Conservation (phyloP, 2,329 filamentous ascomycete species). For the Coniochaeta pulveracea region DNA sequence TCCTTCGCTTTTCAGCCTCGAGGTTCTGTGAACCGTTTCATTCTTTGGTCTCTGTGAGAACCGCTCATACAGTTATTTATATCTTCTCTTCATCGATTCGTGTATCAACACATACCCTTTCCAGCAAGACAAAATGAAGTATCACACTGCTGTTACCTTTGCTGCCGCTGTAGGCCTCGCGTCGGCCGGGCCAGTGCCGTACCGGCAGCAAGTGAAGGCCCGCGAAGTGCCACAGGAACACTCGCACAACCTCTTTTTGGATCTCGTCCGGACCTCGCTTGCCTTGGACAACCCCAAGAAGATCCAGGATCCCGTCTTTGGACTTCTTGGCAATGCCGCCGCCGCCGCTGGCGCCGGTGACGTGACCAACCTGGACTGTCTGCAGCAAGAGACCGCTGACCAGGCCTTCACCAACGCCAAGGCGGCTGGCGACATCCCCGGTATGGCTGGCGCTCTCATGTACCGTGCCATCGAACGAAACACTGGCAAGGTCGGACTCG, state of each 20-base stretch:
- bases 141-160: conserved; percentile 6
- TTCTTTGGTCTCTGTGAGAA: conserved; percentile 10
- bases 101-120: conserved; percentile 4
- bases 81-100: conserved; percentile 6
- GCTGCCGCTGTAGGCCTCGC: conserved; percentile 8
- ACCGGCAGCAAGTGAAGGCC: conserved; percentile 3
- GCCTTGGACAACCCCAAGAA: conserved; percentile 31
- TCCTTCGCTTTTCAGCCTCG: not conserved
- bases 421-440: conserved; percentile 24
- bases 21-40: conserved; percentile 14
- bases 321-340: conserved; percentile 26
- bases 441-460: conserved; percentile 28
- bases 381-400: conserved; percentile 23
- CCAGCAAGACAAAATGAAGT: conserved; percentile 7
- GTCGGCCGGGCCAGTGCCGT: conserved; percentile 6
- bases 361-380: conserved; percentile 9
- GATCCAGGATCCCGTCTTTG: conserved; percentile 25
- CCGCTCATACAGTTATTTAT: not conserved
- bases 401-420: conserved; percentile 35
- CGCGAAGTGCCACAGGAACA: conserved; percentile 43
- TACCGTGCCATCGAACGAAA: conserved; percentile 31
- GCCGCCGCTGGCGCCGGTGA: conserved; percentile 22
- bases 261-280: conserved; percentile 25
- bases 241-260: conserved; percentile 33
- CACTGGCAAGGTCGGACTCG: conserved; percentile 26